phyloP scores from a whole-genome alignment of 306 rosid genomes.

The Glycine latifolia region DNA sequence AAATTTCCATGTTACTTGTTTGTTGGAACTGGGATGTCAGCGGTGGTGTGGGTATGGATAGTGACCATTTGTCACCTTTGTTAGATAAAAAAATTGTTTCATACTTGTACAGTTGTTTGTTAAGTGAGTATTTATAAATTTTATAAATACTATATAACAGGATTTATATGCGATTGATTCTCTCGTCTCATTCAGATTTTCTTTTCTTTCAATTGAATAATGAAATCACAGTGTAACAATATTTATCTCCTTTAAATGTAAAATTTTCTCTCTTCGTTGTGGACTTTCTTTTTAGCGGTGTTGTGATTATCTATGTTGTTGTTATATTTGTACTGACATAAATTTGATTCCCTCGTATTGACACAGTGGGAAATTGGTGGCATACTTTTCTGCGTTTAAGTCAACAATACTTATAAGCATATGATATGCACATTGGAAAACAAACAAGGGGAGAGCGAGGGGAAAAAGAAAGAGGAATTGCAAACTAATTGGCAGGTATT shows the following conservation, averaged over 20 bases:
- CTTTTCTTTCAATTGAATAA: background rate
- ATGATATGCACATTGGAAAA: conserved; percentile 25
- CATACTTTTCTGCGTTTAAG: background rate
- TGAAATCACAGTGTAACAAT: background rate
- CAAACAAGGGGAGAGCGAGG: background rate
- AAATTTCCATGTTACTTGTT: conserved; percentile 18
- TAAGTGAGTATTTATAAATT: background rate
- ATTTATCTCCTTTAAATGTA: background rate
- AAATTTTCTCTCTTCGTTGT: background rate
- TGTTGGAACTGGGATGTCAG: background rate
- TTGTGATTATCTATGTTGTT: background rate
- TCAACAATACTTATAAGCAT: conserved; percentile 32
- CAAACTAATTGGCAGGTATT: conserved; percentile 37
- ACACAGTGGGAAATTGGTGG: conserved; percentile 28
- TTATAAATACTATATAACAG: too few species aligned
- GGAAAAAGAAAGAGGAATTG: conserved; percentile 7
- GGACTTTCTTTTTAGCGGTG: background rate
- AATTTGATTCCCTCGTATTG: conserved; percentile 5
- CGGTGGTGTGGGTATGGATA: background rate
- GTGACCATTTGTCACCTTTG: background rate
- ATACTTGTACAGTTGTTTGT: background rate
- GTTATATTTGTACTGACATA: background rate
- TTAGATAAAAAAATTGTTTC: background rate
- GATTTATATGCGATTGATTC: too few species aligned
- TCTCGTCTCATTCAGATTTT: background rate